A percentile compares a stretch with the other conserved stretches of the same genome.
phyloP scores from a whole-genome alignment of 148 eudicot species.

The Cornus kousa region DNA sequence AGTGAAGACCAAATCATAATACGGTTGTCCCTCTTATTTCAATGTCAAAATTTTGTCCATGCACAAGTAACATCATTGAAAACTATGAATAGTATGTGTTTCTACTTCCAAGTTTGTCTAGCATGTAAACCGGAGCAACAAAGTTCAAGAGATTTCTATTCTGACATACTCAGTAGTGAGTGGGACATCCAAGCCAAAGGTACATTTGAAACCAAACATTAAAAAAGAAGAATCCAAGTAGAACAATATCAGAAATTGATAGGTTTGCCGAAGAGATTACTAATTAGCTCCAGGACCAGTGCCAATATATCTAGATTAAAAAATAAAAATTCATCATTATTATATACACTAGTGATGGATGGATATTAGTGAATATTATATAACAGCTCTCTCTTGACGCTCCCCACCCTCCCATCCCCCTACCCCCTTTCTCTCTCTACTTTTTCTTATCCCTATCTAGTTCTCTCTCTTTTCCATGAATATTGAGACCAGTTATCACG shows the following conservation, averaged over 20 bases:
- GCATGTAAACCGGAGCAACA: too few species aligned
- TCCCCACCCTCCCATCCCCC: too few species aligned
- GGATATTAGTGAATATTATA: too few species aligned
- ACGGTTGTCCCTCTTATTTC: not conserved
- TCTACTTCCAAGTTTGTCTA: not conserved
- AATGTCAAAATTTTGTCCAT: slow-evolving; percentile 1
- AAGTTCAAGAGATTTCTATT: not conserved
- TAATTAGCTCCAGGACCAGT: slow-evolving; percentile 2
- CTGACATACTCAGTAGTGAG: not conserved
- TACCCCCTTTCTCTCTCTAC: too few species aligned
- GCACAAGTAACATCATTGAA: not conserved
- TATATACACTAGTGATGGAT: too few species aligned
- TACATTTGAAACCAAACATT: not conserved
- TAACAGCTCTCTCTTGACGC: too few species aligned
- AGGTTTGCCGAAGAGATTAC: not conserved
- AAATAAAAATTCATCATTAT: too few species aligned
- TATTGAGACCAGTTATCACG: too few species aligned
- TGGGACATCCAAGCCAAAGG: not conserved
- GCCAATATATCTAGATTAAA: not conserved
- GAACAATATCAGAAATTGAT: not conserved
- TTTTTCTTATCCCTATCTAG: too few species aligned
- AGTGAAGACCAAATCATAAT: not conserved
- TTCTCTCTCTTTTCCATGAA: too few species aligned
- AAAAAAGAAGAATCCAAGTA: not conserved
- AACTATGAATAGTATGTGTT: not conserved